Evolutionary conservation across 192 early-diverging fungal genomes (phyloP), one percentile per base, ranked within the genome.

Genomic region (Rhizophlyctis rosea): DNA sequence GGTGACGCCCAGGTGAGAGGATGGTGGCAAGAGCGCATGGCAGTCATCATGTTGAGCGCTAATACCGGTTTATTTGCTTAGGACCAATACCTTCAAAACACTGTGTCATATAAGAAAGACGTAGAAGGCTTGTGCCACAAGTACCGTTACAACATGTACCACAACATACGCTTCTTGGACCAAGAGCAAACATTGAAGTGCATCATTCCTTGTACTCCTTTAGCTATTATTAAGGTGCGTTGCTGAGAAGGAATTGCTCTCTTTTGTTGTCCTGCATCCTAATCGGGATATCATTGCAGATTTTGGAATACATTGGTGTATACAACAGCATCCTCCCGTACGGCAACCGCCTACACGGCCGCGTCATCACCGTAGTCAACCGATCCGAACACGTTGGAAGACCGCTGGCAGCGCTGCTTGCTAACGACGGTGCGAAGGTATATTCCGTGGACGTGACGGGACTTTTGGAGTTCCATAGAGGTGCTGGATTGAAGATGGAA

Each of bases 161-260:
- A 91, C 80, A 97, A 97, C 80, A 84, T 91, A 52, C 88, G 97
- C 11, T 96, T 75, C 76, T 76, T 99, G 61, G 92, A 99, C 68
- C 53, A 71, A 51, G 79, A 69, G 11, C 65, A 91, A 68, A 90
- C 83, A 0, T 87, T 87, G 61, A 99, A 99, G 75, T 94, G 93
- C 71, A 96, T 98, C 56, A 86, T 99, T 53, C 97, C 97, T 2
- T 99, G 97, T 78, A 99, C 97, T 5, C 97, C 97, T n/a, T 74
- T 99, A 47, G 97, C 93, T 25, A 74, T 96, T 35, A 87, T 99
- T 73, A 99, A 99, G 82, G 88, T 89, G 70, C 4, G 21, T 24
- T 59, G 47, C 18, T 30, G 5, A n/a, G n/a, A n/a, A n/a, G n/a
- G n/a, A 21, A 61, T 61, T 28, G 9, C 7, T 21, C 4, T 23